These are phyloP conservation scores for Citrus reticulata DNA, from an alignment of 345 rosid genomes.

Conservation along the genomic window DNA sequence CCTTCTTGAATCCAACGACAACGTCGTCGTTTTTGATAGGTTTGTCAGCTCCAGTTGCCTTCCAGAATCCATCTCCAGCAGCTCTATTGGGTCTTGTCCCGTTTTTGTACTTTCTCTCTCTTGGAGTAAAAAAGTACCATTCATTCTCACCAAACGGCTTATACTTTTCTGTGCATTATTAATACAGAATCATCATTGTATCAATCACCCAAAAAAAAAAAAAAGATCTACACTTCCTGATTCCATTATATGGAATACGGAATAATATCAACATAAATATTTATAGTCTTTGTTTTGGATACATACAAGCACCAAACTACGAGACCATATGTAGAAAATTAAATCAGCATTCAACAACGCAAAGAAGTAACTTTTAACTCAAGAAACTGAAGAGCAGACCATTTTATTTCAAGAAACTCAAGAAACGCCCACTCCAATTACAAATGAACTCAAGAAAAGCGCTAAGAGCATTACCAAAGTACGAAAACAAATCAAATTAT, in stretches of 20 bases:
- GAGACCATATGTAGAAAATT: background rate
- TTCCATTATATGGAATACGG: no score
- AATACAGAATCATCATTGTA: background rate
- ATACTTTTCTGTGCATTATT: background rate
- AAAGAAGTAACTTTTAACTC: background rate
- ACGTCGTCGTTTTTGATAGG: background rate
- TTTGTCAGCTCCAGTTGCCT: slow-evolving; percentile 29
- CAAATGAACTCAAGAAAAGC: no score
- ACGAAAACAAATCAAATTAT: no score
- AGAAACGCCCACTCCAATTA: no score
- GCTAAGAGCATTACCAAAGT: no score
- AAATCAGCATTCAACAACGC: background rate
- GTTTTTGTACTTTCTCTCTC: slow-evolving; percentile 17
- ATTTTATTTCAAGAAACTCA: no score
- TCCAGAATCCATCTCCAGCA: slow-evolving; percentile 27
- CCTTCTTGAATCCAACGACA: slow-evolving; percentile 14
- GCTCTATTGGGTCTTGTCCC: slow-evolving; percentile 19
- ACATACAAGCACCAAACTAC: background rate
- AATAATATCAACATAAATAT: background rate
- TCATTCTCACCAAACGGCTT: slow-evolving; percentile 7
- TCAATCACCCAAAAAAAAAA: background rate
- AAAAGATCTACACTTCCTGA: background rate
- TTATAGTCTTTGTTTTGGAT: background rate
- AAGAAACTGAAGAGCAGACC: no score
- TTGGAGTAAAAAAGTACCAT: slow-evolving; percentile 26